Base-by-base conservation (phyloP, 345 rosid genomes). In the Moricandia arvensis region DNA sequence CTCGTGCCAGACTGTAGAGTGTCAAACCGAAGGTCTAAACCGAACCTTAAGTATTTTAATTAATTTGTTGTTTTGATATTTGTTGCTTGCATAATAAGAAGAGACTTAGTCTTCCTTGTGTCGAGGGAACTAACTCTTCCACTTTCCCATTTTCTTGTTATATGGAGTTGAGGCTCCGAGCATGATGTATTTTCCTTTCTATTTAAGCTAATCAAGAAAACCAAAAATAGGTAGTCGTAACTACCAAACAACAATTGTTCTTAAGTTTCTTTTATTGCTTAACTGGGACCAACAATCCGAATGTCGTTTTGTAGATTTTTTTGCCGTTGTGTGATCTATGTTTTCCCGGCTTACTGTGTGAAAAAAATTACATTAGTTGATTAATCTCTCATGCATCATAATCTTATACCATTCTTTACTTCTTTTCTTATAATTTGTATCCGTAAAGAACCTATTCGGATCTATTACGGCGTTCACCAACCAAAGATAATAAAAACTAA, bases 301-400 rank as follows among this genome's bases (percentile, higher is more conserved):
- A 66, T 63, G 72, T 59, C 34, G 72, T 59, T 81, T 63, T 74
- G 61, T 61, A 29, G 41, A 21, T 17, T 59, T 72, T 67, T 66
- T 9, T 37, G 77, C 77, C 81, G 80, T 71, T 67, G 80, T 66
- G 74, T 72, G 73, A 77, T 78, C 69, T 66, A 43, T 78, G 68
- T 66, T 67, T 71, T 79, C 18, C 62, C 78, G 78, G 70, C 75
- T 62, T 73, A 15, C 47, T 62, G 65, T 72, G 73, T 71, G 68
- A 59, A 76, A 62, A 71, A 58, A 53, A 54, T 35, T 64, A 65
- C 55, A 71, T 66, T 71, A 59, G 68, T 77, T 61, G 27, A 58
- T 66, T 66, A 65, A 65, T 76, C 43, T 76, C 57, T 70, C 75
- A 71, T 71, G 72, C 75, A 70, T 64, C 51, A 71, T 63, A 26